phyloP scores from a whole-genome alignment of 1,284 basidiomycete species.

The Amylostereum areolatum region DNA sequence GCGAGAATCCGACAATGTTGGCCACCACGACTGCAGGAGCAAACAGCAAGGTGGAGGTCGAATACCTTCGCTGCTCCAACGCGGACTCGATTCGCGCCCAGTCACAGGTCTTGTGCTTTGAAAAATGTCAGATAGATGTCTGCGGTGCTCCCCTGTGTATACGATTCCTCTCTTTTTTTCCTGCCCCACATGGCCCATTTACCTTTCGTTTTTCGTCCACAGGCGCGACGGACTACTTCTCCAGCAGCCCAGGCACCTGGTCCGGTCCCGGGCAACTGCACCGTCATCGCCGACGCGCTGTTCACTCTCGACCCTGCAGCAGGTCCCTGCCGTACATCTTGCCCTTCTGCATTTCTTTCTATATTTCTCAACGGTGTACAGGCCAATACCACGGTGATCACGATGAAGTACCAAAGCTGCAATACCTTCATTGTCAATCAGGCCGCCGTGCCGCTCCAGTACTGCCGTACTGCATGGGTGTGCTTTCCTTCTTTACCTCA shows the following conservation, averaged over 20 bases:
- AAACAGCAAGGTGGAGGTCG: constrained; percentile 29
- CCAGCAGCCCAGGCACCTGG: constrained; percentile 34
- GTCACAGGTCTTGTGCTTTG: constrained; percentile 3
- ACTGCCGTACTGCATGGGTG: constrained; percentile 37
- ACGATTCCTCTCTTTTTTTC: not conserved
- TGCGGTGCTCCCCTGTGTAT: constrained; percentile 35
- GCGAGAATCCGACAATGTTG: constrained; percentile 16
- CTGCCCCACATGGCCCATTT: not conserved
- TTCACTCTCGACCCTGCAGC: constrained; percentile 1
- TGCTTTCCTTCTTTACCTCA: no score
- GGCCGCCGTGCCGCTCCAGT: constrained; percentile 21
- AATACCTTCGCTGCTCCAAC: constrained; percentile 24
- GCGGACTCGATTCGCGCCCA: constrained; percentile 6
- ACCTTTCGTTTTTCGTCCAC: not conserved
- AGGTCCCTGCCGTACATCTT: constrained; percentile 9
- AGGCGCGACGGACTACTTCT: constrained; percentile 39
- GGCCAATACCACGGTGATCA: constrained; percentile 25
- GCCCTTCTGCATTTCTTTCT: no score
- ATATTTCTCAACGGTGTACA: no score
- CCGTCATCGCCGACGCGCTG: constrained; percentile 34
- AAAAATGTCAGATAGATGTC: constrained; percentile 25
- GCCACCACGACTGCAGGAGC: constrained; percentile 27
- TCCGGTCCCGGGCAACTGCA: constrained; percentile 39
- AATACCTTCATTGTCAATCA: constrained; percentile 6
- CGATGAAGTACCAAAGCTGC: constrained; percentile 22